Conservation (phyloP, 179 eudicot genomes). For the Gypsophila paniculata region DNA sequence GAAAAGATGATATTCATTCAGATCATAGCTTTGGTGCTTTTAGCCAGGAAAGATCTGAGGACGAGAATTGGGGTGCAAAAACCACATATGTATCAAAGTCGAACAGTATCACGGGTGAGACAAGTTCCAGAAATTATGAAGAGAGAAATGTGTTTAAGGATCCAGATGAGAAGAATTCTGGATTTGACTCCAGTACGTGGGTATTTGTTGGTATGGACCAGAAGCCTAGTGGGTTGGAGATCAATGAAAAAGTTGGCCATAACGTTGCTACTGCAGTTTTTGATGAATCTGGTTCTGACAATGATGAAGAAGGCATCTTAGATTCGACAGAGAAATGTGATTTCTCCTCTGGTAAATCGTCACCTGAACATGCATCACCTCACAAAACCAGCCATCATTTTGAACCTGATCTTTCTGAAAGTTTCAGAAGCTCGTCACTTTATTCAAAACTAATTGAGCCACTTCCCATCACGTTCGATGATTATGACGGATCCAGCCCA, state of each 20-base stretch:
- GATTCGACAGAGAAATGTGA: conserved; percentile 32
- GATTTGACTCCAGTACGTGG: conserved; percentile 13
- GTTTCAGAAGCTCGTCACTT: conserved; percentile 33
- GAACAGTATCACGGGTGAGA: conserved; percentile 11
- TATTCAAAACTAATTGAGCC: conserved; percentile 37
- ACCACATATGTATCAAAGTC: conserved; percentile 16
- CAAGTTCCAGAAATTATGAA: conserved; percentile 15
- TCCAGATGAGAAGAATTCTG: conserved; percentile 20
- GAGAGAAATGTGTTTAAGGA: conserved; percentile 18
- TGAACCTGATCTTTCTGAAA: conserved; percentile 44
- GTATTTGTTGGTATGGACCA: conserved; percentile 27
- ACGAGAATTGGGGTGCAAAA: conserved; percentile 28
- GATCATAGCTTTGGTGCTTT: conserved; percentile 26
- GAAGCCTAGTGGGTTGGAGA: conserved; percentile 20
- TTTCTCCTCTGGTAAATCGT: conserved; percentile 27
- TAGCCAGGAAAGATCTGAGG: conserved; percentile 15
- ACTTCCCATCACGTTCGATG: conserved; percentile 45
- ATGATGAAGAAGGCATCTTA: conserved; percentile 31
- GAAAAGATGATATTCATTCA: conserved; percentile 26
- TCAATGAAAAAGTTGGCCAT: conserved; percentile 24
- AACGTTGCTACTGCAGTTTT: conserved; percentile 34
- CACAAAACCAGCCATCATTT: conserved; percentile 23
- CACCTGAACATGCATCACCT: conserved; percentile 23
- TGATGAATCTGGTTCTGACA: conserved; percentile 59
- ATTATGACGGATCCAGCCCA: conserved; percentile 50